Base-by-base conservation (phyloP, 345 rosid genomes). In the Limnanthes douglasii region DNA sequence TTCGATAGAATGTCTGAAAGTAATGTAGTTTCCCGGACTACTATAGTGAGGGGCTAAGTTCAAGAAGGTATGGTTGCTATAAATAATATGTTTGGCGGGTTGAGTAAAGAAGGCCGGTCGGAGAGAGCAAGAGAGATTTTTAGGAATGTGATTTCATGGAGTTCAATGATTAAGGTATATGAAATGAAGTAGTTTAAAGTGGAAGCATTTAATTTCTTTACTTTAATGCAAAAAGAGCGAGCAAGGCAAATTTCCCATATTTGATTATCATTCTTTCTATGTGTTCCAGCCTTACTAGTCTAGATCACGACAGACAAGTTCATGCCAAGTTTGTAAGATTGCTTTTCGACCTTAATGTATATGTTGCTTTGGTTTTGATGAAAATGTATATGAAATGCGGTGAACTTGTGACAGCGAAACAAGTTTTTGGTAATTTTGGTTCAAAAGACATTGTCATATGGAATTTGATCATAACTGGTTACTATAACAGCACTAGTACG, bases 101-200 rank as follows among this genome's bases (percentile, higher is more conserved):
- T 64, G 50, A 79, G 93, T 52, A 45, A 46, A 43, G 73, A 37
- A 11, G 88, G 93, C 15, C 63, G 64, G 31, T 54, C 76, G 3
- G 54, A 11, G 17, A 85, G 73, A 47, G 90, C 85, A 5, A 70
- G 93, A 36, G 60, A 32, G 37, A 65, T 85, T 62, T 80, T 80
- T 36, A 58, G 70, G 53, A 85, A 85, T 56, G 77, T 80, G 36
- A 31, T 80, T 63, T 66, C 90, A 48, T 80, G 86, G 93, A 57
- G 59, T 52, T 72, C 65, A 2, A 73, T 79, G 78, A 75, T 84
- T 16, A 76, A 79, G 62, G 63, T 66, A 41, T 69, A 69, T 15
- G 95, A 76, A 53, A 59, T 75, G 42, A 73, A 67, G 34, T 85
- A 82, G 31, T 60, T 65, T 41, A 77, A 73, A 53, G 36, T 79